A percentile compares a stretch with the other conserved stretches of the same genome.
These are phyloP conservation scores for Colletotrichum euphorbiae DNA, from an alignment of 2,329 filamentous ascomycete genomes.

Conservation along the genomic window DNA sequence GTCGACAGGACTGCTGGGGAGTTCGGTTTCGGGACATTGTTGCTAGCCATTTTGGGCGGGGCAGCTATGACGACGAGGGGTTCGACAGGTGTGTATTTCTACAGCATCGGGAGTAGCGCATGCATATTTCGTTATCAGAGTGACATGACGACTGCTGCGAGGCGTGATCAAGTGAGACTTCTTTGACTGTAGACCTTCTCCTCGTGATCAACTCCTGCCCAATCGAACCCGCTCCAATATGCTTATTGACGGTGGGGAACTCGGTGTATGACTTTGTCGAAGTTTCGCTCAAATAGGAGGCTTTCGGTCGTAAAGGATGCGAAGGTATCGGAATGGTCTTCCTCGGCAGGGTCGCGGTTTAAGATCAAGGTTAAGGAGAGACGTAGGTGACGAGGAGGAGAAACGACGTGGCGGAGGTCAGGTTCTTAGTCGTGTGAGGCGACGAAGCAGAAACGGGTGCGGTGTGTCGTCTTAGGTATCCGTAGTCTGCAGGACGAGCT, in stretches of 20 bases:
- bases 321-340: not conserved
- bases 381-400: conserved; percentile 23
- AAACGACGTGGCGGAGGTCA: conserved; percentile 33
- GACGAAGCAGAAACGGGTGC: conserved; percentile 22
- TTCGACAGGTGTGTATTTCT: conserved; percentile 10
- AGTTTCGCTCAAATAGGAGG: not conserved
- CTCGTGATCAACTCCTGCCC: not conserved
- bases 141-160: conserved; percentile 16
- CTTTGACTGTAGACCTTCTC: conserved; percentile 12
- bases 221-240: not conserved
- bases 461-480: conserved; percentile 18
- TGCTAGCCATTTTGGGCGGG: conserved; percentile 46
- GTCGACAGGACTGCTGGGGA: conserved; percentile 48
- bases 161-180: not conserved
- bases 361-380: conserved; percentile 18
- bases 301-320: not conserved
- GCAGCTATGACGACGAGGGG: conserved; percentile 7
- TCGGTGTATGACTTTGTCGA: too few species aligned
- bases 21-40: conserved; percentile 47
- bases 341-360: conserved; percentile 3
- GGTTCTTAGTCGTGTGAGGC: conserved; percentile 10
- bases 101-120: conserved; percentile 17
- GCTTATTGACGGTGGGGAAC: too few species aligned
- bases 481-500: conserved; percentile 27
- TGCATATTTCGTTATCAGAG: conserved; percentile 23